Percentiles rank a stretch among this genome's conserved stretches.
Conservation (phyloP, 83 land plant genomes). For the Larix sibirica region DNA sequence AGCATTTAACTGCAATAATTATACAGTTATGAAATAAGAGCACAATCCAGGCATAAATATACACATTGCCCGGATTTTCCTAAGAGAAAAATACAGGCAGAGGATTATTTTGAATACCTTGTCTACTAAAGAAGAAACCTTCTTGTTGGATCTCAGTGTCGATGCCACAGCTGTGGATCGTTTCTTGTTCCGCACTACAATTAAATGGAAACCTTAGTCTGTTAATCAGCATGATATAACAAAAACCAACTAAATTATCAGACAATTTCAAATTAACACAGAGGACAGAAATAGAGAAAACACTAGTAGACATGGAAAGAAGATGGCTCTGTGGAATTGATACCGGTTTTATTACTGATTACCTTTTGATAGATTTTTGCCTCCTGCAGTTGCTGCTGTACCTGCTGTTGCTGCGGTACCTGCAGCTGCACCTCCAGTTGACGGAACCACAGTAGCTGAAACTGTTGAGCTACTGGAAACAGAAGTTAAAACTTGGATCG, state of each 20-base stretch:
- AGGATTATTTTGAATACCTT: conserved; percentile 52
- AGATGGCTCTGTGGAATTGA: neutral
- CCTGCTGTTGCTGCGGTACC: conserved; percentile 8
- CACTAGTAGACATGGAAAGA: neutral
- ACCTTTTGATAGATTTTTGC: conserved; percentile 57
- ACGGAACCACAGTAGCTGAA: neutral
- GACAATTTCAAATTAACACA: neutral
- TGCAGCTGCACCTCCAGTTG: conserved; percentile 6
- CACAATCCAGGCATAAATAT: neutral
- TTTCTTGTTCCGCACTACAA: conserved; percentile 64
- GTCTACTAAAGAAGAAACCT: conserved; percentile 83
- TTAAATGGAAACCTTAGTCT: conserved; percentile 3
- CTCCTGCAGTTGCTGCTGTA: conserved; percentile 9
- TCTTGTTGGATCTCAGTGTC: conserved; percentile 75
- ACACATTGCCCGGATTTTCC: neutral
- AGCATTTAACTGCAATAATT: neutral
- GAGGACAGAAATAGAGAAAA: neutral
- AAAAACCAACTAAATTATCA: neutral
- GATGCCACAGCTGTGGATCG: conserved; percentile 59
- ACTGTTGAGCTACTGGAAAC: conserved; percentile 20
- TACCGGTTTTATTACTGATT: conserved; percentile 13
- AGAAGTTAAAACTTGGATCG: neutral
- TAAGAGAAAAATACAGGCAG: neutral
- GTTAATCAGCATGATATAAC: neutral
- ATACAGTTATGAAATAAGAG: conserved; percentile 10